Evolutionary conservation across 2,329 filamentous ascomycete genomes (phyloP), one percentile per base, ranked within the genome.

Genomic region (Talaromyces verruculosus): DNA sequence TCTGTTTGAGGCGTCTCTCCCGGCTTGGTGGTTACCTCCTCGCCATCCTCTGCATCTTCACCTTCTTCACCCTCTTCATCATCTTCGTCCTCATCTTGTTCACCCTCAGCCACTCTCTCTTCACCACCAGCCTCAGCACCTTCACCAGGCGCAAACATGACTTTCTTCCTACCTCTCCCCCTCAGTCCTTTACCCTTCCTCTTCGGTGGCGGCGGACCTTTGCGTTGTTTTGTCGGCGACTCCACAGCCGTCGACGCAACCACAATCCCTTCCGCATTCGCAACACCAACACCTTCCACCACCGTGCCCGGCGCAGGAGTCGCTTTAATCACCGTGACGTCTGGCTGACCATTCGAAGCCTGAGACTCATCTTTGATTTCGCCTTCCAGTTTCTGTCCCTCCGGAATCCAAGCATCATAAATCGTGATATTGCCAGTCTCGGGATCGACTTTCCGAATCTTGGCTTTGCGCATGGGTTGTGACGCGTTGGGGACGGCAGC

Each of bases 341-440:
- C 68, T 41, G 71, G 74, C 57, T 76, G 78, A 51, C 83, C 82
- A 51, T 80, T 78, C 58, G 81, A 76, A 33, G 80, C 75, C 64
- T 82, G 81, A 63, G 84, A 80, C 57, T 83, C 81, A 43, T 84
- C 81, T 66, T 92, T 86, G 61, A 97, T 89, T 74, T 97, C 93
- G 65, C 92, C 92, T 69, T 94, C 91, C 0, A 96, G 85, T 5
- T 83, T 82, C 74, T 95, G 91, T 0, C 92, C 93, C 65, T 94
- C 91, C 5, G 88, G 86, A 3, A 96, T 85, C 22, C 92, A 90
- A 7, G 95, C 88, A 72, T 96, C 92, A 76, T 95, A 92, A 1
- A 94, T 89, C 67, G 91, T 92, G 10, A 91, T 85, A 71, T 94
- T 94, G 28, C 93, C 93, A 28, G 83, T 84, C 0, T 88, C 87